These are phyloP conservation scores for Cichorium intybus DNA, from an alignment of 140 eudicot species.

Conservation along the genomic window DNA sequence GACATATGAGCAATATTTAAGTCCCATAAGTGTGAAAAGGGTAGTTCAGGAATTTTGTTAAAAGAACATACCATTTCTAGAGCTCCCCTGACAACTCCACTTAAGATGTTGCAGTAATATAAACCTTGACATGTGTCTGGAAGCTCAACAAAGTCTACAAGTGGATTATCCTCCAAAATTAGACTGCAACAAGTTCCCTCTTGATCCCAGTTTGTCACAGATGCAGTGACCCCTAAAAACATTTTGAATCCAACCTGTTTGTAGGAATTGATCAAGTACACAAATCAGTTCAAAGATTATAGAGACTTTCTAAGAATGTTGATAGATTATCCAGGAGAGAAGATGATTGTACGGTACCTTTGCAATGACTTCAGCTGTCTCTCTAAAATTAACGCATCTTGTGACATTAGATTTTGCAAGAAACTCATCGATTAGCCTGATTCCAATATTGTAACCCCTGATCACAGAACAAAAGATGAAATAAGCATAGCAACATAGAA, in stretches of 20 bases:
- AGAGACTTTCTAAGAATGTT: background rate
- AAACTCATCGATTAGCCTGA: slow-evolving; percentile 80
- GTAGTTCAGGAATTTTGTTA: background rate
- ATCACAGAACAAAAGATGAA: slow-evolving; percentile 2
- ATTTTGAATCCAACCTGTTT: slow-evolving; percentile 87
- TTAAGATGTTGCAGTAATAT: slow-evolving; percentile 85
- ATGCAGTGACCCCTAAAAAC: slow-evolving; percentile 94
- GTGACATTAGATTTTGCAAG: slow-evolving; percentile 91
- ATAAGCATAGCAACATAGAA: background rate
- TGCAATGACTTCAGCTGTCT: slow-evolving; percentile 98
- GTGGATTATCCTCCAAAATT: slow-evolving; percentile 89
- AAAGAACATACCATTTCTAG: slow-evolving; percentile 78
- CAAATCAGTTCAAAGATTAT: no score
- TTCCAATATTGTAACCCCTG: slow-evolving; percentile 39
- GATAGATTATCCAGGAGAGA: background rate
- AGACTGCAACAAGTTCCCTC: slow-evolving; percentile 97
- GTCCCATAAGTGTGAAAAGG: background rate
- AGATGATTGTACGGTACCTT: slow-evolving; percentile 52
- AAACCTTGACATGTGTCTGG: slow-evolving; percentile 99
- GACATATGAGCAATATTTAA: background rate
- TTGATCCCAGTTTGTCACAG: slow-evolving; percentile 87
- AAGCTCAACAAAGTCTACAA: slow-evolving; percentile 98
- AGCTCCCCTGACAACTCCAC: slow-evolving; percentile 98
- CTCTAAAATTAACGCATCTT: slow-evolving; percentile 91
- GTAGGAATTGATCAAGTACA: background rate